Evolutionary conservation across 192 early-diverging fungal species (phyloP).

Genomic region (Jimgerdemannia flammicorona): DNA sequence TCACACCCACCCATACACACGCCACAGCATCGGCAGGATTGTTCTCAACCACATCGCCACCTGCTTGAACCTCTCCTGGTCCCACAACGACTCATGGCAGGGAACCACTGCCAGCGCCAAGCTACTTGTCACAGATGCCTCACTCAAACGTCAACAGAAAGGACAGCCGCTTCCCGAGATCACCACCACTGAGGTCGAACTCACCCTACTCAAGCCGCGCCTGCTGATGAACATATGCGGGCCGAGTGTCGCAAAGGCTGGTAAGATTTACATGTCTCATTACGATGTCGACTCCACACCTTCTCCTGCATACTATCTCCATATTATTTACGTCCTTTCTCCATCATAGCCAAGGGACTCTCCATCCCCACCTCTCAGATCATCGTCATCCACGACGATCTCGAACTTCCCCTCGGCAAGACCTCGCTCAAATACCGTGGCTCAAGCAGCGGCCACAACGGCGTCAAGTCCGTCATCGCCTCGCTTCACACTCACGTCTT

Average conservation of each 20-base stretch:
- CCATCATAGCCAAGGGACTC: conserved; percentile 39
- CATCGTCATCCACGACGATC: conserved; percentile 70
- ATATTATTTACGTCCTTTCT: not conserved
- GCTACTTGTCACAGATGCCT: not conserved
- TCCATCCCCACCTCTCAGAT: conserved; percentile 38
- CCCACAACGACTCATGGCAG: conserved; percentile 24
- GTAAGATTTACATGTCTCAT: too few relatives aligned
- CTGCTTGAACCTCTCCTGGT: conserved; percentile 41
- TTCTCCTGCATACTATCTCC: not conserved
- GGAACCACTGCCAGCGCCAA: conserved; percentile 2
- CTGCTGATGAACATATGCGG: conserved; percentile 72
- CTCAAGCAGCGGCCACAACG: conserved; percentile 74
- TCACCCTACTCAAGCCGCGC: conserved; percentile 59
- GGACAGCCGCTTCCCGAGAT: not conserved
- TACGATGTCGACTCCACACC: too few relatives aligned
- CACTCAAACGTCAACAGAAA: not conserved
- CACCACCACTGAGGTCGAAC: conserved; percentile 16
- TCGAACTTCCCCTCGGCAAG: conserved; percentile 63
- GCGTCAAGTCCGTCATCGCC: conserved; percentile 62
- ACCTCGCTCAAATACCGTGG: conserved; percentile 56
- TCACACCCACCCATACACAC: conserved; percentile 53
- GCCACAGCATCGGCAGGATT: conserved; percentile 76
- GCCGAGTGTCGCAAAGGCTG: conserved; percentile 52
- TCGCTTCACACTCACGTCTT: conserved; percentile 49
- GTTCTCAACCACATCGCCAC: conserved; percentile 52